Evolutionary conservation across 495 filamentous ascomycete species (phyloP).

Genomic region (Penicillium antarcticum): DNA sequence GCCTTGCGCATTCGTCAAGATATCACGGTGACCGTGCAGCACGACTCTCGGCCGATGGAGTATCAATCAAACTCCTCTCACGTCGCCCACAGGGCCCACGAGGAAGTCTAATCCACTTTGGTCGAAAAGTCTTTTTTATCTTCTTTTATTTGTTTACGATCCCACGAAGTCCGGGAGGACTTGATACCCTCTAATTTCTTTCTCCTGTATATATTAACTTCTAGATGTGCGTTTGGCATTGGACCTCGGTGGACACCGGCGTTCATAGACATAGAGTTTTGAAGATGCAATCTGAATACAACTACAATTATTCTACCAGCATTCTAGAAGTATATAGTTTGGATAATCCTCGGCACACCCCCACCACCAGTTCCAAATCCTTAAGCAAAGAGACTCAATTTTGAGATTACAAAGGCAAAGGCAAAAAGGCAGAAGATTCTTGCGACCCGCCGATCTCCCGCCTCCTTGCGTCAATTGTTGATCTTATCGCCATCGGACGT

Average conservation of each 20-base stretch:
- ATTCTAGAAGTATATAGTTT: too few relatives aligned
- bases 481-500: constrained; percentile 11
- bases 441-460: constrained; percentile 24
- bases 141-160: constrained; percentile 11
- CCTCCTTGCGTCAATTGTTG: constrained; percentile 16
- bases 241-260: neutral
- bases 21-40: constrained; percentile 44
- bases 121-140: neutral
- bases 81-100: constrained; percentile 6
- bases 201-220: constrained; percentile 14
- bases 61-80: constrained; percentile 15
- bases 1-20: constrained; percentile 45
- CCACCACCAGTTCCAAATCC: neutral
- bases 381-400: too few relatives aligned
- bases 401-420: neutral
- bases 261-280: neutral
- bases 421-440: neutral
- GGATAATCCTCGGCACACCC: too few relatives aligned
- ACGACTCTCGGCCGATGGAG: constrained; percentile 26
- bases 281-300: neutral
- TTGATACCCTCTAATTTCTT: constrained; percentile 15
- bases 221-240: neutral
- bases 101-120: constrained; percentile 13
- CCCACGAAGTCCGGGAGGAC: constrained; percentile 14
- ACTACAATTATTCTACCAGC: too few relatives aligned